A percentile compares a stretch with the other conserved stretches of the same genome.
phyloP scores from a whole-genome alignment of 306 rosid genomes.

The Vigna reflexopilosa region DNA sequence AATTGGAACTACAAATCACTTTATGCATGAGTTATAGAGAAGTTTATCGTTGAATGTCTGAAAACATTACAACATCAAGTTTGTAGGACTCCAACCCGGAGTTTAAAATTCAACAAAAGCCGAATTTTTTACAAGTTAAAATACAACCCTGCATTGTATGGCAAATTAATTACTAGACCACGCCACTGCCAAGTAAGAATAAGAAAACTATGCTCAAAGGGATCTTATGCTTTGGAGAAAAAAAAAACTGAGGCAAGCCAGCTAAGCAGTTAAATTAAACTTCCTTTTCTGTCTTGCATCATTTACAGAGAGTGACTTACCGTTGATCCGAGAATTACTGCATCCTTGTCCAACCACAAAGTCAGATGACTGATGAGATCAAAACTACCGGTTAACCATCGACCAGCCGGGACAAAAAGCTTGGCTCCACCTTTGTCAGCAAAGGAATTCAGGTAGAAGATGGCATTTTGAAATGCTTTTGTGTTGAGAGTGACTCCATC shows the following conservation, averaged over 20 bases:
- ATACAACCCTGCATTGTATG: constrained; percentile 23
- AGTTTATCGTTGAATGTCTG: too few species aligned
- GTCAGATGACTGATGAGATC: constrained; percentile 89
- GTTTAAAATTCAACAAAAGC: constrained; percentile 10
- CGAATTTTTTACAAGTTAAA: background rate
- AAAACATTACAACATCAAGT: constrained; percentile 2
- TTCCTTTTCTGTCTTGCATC: background rate
- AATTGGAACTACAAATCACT: constrained; percentile 19
- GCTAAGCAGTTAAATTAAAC: background rate
- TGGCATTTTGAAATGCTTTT: constrained; percentile 84
- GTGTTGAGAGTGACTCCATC: constrained; percentile 87
- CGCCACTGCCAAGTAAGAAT: background rate
- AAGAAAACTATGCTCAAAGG: constrained; percentile 13
- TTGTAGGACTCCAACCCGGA: constrained; percentile 13
- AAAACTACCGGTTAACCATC: constrained; percentile 89
- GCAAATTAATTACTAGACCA: constrained; percentile 4
- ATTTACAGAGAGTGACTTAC: constrained; percentile 49
- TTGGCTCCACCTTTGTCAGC: constrained; percentile 86
- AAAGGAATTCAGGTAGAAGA: constrained; percentile 80
- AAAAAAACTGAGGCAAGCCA: constrained; percentile 3
- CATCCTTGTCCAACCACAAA: constrained; percentile 70
- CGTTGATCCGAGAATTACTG: constrained; percentile 79
- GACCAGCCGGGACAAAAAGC: constrained; percentile 83
- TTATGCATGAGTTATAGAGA: background rate
- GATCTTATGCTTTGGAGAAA: constrained; percentile 6